A percentile compares a stretch with the other conserved stretches of the same genome.
These are phyloP conservation scores for Parasitella parasitica DNA, from an alignment of 371 early-diverging fungal species.

Conservation along the genomic window DNA sequence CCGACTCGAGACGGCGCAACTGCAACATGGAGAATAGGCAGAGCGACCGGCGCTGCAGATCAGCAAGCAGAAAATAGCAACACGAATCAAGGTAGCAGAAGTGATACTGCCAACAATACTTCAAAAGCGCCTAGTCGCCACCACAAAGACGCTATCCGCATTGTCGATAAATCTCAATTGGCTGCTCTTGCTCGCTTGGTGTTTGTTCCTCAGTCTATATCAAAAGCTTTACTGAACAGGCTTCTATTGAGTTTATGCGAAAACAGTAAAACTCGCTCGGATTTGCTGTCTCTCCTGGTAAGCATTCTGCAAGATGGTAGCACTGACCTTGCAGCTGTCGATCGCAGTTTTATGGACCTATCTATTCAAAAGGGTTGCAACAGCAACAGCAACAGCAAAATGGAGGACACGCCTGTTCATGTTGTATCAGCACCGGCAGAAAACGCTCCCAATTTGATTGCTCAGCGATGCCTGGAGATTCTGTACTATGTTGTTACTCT, in stretches of 20 bases:
- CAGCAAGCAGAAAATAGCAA: neutral
- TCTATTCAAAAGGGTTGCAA: neutral
- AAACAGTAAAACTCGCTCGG: constrained; percentile 82
- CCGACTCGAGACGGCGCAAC: neutral
- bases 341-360: constrained; percentile 59
- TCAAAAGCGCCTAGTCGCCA: neutral
- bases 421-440: constrained; percentile 16
- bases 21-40: constrained; percentile 5
- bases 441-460: constrained; percentile 77
- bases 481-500: constrained; percentile 71
- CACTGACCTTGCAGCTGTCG: constrained; percentile 75
- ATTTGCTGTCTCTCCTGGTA: constrained; percentile 81
- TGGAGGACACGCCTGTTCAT: neutral
- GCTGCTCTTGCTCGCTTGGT: constrained; percentile 85
- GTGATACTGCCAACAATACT: neutral
- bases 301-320: constrained; percentile 85
- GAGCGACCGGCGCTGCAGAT: neutral
- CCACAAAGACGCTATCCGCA: constrained; percentile 69
- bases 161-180: constrained; percentile 79
- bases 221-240: constrained; percentile 70
- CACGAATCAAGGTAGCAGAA: neutral
- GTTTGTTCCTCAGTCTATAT: constrained; percentile 77
- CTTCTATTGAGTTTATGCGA: constrained; percentile 87
- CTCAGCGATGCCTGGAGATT: constrained; percentile 85
- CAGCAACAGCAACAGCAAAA: neutral